phyloP scores from a whole-genome alignment of 2,329 filamentous ascomycete genomes.

The Ophiostoma sp. region DNA sequence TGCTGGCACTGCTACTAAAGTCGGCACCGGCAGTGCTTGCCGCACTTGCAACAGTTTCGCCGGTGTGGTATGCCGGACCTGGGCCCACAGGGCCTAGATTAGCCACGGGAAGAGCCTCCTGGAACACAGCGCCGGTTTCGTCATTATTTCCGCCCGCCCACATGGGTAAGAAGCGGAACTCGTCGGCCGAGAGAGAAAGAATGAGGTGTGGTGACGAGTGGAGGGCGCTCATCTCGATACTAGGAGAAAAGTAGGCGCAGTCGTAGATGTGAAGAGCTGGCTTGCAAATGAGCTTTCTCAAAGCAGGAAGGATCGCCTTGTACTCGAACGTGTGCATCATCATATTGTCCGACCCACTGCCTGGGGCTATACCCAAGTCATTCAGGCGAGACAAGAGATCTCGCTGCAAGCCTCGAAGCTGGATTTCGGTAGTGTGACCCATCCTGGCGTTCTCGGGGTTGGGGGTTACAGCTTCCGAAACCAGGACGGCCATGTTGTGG shows the following conservation, averaged over 20 bases:
- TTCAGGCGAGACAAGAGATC: neutral
- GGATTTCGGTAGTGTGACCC: neutral
- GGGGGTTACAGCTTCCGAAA: neutral
- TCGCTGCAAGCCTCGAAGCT: neutral
- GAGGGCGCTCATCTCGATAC: constrained; percentile 20
- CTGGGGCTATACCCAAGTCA: neutral
- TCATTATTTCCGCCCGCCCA: constrained; percentile 58
- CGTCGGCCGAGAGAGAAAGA: constrained; percentile 48
- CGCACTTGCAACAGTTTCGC: constrained; percentile 23
- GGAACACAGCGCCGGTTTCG: constrained; percentile 47
- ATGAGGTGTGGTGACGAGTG: constrained; percentile 43
- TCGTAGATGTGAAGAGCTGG: neutral
- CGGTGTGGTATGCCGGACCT: constrained; percentile 45
- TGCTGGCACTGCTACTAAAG: neutral
- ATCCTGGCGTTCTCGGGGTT: neutral
- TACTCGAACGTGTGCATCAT: neutral
- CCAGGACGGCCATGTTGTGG: neutral
- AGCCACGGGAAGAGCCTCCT: constrained; percentile 39
- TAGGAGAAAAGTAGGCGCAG: neutral
- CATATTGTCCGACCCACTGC: neutral
- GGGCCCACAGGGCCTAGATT: constrained; percentile 44
- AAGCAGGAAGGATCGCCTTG: neutral
- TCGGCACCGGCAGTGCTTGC: neutral
- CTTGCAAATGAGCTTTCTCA: neutral
- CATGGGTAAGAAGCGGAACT: constrained; percentile 58